These are phyloP conservation scores for Russula vinacea DNA, from an alignment of 768 basidiomycete genomes.

Conservation along the genomic window DNA sequence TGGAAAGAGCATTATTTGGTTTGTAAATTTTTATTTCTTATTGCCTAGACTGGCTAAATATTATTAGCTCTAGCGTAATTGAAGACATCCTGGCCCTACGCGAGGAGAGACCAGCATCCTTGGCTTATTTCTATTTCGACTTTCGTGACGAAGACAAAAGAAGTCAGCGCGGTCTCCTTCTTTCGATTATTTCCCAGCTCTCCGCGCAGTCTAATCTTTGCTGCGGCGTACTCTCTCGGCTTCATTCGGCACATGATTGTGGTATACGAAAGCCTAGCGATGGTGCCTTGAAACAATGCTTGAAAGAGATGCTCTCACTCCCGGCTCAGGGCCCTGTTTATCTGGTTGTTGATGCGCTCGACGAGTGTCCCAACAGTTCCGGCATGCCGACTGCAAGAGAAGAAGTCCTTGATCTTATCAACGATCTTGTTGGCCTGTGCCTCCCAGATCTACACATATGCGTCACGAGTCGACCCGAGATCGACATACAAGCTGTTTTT, in stretches of 20 bases:
- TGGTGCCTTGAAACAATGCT: background rate
- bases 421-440: background rate
- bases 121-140: constrained; percentile 4
- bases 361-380: background rate
- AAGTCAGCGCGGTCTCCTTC: background rate
- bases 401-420: background rate
- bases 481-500: background rate
- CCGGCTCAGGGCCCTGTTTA: background rate
- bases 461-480: background rate
- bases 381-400: background rate
- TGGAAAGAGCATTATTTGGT: background rate
- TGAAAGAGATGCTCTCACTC: background rate
- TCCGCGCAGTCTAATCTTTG: background rate
- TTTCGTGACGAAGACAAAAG: constrained; percentile 1
- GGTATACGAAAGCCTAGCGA: background rate
- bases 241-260: background rate
- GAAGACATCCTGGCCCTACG: background rate
- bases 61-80: background rate
- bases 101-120: background rate
- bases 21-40: background rate
- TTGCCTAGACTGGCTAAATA: background rate
- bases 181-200: background rate
- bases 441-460: background rate
- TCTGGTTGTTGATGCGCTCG: background rate
- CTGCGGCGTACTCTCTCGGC: background rate